Percentiles rank a stretch among this genome's conserved stretches.
Conservation (phyloP, 345 rosid genomes). For the Heritiera fomes region DNA sequence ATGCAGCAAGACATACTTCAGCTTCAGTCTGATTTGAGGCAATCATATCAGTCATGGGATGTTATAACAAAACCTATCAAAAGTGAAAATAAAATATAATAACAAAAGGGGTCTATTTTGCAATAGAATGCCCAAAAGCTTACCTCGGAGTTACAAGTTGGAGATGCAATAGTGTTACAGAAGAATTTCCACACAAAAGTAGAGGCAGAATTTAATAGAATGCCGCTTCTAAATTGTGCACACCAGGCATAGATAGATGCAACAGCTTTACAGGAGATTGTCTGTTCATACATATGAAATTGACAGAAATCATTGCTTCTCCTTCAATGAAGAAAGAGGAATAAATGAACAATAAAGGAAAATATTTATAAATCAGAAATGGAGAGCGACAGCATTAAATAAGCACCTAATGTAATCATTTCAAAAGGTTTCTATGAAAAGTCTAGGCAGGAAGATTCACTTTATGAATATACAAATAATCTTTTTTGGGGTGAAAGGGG, state of each 20-base stretch:
- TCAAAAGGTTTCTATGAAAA: background rate
- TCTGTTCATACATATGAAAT: constrained; percentile 47
- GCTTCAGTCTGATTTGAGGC: constrained; percentile 56
- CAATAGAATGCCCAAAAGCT: constrained; percentile 19
- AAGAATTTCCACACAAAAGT: constrained; percentile 69
- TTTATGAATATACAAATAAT: background rate
- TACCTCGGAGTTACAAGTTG: constrained; percentile 66
- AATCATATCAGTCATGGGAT: constrained; percentile 27
- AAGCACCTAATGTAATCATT: background rate
- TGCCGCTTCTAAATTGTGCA: constrained; percentile 41
- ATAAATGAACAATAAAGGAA: background rate
- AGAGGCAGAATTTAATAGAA: constrained; percentile 45
- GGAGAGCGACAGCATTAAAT: background rate
- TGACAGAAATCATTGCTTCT: constrained; percentile 10
- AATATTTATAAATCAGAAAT: constrained; percentile 4
- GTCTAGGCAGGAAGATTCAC: background rate
- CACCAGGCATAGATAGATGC: constrained; percentile 59
- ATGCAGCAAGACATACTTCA: constrained; percentile 74
- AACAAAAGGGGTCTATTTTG: constrained; percentile 4
- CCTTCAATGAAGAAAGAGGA: background rate
- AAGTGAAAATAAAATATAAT: background rate
- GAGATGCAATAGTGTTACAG: constrained; percentile 50
- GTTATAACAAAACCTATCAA: background rate
- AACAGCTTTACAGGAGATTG: constrained; percentile 59
- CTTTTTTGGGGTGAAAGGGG: background rate